phyloP scores from a whole-genome alignment of 805 yeast genomes.

The Lipomyces lipofer region DNA sequence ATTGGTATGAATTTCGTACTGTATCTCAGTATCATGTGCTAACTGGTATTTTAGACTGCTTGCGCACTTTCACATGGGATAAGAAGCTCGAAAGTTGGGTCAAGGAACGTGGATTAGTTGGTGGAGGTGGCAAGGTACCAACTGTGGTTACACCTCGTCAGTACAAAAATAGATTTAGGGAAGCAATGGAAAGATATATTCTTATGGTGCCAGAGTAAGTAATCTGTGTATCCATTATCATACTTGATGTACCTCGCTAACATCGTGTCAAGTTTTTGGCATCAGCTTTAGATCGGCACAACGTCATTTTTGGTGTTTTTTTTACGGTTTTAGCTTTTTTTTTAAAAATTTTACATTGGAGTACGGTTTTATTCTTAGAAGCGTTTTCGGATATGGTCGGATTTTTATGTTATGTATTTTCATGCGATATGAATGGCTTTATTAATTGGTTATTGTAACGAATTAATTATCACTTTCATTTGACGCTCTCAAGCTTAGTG shows the following conservation, averaged over 20 bases:
- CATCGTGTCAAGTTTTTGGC: slow-evolving; percentile 20
- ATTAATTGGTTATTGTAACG: too few relatives aligned
- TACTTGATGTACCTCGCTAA: not conserved
- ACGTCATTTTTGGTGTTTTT: too few relatives aligned
- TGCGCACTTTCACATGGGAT: slow-evolving; percentile 97
- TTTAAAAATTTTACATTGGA: too few relatives aligned
- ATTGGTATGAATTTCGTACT: slow-evolving; percentile 49
- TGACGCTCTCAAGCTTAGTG: too few relatives aligned
- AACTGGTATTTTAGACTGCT: slow-evolving; percentile 54
- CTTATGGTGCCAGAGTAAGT: slow-evolving; percentile 73
- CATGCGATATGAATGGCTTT: too few relatives aligned
- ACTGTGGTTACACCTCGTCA: slow-evolving; percentile 97
- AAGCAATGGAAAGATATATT: slow-evolving; percentile 95
- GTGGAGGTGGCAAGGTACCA: slow-evolving; percentile 86
- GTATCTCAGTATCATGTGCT: not conserved
- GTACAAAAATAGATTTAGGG: slow-evolving; percentile 89
- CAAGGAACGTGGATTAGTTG: slow-evolving; percentile 86
- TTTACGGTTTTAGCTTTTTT: not conserved
- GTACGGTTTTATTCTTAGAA: too few relatives aligned
- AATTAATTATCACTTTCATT: too few relatives aligned
- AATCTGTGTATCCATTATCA: not conserved
- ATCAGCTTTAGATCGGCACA: slow-evolving; percentile 13
- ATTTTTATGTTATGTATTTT: too few relatives aligned
- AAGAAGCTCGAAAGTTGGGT: slow-evolving; percentile 98
- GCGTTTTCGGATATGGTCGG: too few relatives aligned